Base-by-base conservation (phyloP, 331 rosid genomes). In the Phaseolus coccineus region DNA sequence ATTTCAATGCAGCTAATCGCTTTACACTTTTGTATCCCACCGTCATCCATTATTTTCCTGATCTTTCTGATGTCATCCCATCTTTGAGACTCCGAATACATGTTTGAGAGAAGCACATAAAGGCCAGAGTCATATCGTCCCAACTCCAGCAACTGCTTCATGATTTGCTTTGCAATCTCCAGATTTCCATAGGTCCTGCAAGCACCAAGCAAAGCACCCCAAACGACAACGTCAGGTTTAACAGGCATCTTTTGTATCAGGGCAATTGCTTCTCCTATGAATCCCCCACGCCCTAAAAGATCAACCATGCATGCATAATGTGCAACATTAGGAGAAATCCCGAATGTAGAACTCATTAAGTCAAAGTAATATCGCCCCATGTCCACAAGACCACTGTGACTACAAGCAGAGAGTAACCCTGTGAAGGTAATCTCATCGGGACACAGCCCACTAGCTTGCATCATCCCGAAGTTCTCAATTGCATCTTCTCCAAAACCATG, bases 181-280 rank as follows among this genome's bases (percentile, higher is more conserved):
- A 89, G 71, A 56, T 84, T 86, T 33, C 96, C 88, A 27, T 86
- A 80, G 70, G 84, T 86, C 79, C 90, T 85, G 83, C 91, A 93
- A 82, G 94, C 95, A 82, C 97, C 86, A 14, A 93, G 97, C 84
- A 91, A 79, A 77, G 94, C 92, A 39, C 94, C 92, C 93, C 89
- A 91, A 52, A 88, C 85, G 9, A 93, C 93, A 10, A 83, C 86
- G 69, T 93, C 97, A 0, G 93, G 91, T 81, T 84, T 91, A 84
- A 87, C 65, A 14, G 91, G 90, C 97, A 93, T 91, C 70, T 56
- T 81, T 73, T 73, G 76, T 50, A 90, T 82, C 71, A 93, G 79
- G 30, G 75, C 31, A 13, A 86, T 58, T 16, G 91, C 97, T 82
- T 90, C 92, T 78, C 82, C 85, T 46, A 90, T 48, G 42, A 79